Evolutionary conservation across 257 asterid genomes (phyloP).

Genomic region (Plantago ovata): DNA sequence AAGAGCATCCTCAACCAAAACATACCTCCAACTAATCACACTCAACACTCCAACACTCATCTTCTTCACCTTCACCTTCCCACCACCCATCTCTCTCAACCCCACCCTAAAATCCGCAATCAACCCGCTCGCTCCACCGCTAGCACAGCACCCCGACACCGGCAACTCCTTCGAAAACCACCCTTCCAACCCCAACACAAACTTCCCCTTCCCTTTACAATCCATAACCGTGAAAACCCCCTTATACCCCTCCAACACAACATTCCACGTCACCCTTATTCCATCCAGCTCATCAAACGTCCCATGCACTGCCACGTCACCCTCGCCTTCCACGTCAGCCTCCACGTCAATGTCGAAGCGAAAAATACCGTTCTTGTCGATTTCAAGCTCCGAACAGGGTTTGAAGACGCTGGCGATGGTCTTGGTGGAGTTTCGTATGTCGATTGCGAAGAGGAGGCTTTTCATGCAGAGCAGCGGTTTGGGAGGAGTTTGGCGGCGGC

Average conservation of each 20-base stretch:
- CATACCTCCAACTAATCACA: constrained; percentile 78
- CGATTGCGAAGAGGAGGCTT: constrained; percentile 46
- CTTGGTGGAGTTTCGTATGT: constrained; percentile 23
- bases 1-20: constrained; percentile 66
- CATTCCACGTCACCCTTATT: constrained; percentile 60
- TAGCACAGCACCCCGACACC: constrained; percentile 51
- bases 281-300: constrained; percentile 27
- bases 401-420: constrained; percentile 22
- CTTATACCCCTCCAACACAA: constrained; percentile 50
- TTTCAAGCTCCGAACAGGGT: constrained; percentile 32
- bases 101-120: constrained; percentile 80
- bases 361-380: constrained; percentile 35
- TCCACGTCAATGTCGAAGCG: constrained; percentile 47
- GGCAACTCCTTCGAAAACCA: constrained; percentile 91
- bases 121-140: constrained; percentile 49
- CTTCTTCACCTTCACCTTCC: constrained; percentile 58
- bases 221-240: constrained; percentile 68
- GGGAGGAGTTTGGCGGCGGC: constrained; percentile 36
- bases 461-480: constrained; percentile 47
- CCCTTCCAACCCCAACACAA: constrained; percentile 73
- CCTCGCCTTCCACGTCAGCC: neutral
- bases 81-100: constrained; percentile 32
- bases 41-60: constrained; percentile 73
- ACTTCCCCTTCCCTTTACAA: constrained; percentile 62
- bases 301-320: no score